Base-by-base conservation (phyloP, 352 stramenopile species). In the Phytophthora capsici region DNA sequence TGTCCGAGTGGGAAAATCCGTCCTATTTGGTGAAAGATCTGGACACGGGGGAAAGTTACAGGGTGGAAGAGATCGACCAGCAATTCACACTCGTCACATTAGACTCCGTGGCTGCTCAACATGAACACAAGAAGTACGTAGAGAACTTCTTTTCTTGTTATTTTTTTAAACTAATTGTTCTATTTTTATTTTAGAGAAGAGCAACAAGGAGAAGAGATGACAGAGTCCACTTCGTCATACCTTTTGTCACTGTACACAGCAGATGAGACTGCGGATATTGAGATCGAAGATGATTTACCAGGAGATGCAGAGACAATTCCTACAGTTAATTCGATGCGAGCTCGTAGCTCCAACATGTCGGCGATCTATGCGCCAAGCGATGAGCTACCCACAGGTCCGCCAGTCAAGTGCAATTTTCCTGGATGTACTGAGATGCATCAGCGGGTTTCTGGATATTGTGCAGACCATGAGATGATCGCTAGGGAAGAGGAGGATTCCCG, bases 51-150 rank as follows among this genome's bases (percentile, higher is more conserved):
- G 79, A 91, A 67, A 88, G 75, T 17, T 94, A 92, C 55, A 70
- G 82, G 22, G 83, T 94, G 4, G 86, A 94, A 46, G 82, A 94
- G 66, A 94, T 94, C 61, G 86, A 94, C 49, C 83, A 91, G 69
- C 82, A 91, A 43, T 94, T 91, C 50, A 88, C 74, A 17, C 69
- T 93, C 43, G 77, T 92, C 22, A 92, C 83, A 32, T 69, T 94
- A 13, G 86, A 94, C 41, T 80, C 80, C 7, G 70, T 92, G 20
- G 81, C 70, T 5, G 69, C 77, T 26, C 79, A 92, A 52, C 79
- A 88, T 54, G 73, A 79, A 59, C 73, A 71, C 49, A 87, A 77
- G 78, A 87, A 77, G 78, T 88, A 70, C 17, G 73, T 75, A 57
- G 20, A 46, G 13, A 28, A 12, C 14, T 13, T 13, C 4, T 34